These are phyloP conservation scores for Diaporthe ampelina DNA, from an alignment of 2,329 filamentous ascomycete genomes.

Conservation along the genomic window DNA sequence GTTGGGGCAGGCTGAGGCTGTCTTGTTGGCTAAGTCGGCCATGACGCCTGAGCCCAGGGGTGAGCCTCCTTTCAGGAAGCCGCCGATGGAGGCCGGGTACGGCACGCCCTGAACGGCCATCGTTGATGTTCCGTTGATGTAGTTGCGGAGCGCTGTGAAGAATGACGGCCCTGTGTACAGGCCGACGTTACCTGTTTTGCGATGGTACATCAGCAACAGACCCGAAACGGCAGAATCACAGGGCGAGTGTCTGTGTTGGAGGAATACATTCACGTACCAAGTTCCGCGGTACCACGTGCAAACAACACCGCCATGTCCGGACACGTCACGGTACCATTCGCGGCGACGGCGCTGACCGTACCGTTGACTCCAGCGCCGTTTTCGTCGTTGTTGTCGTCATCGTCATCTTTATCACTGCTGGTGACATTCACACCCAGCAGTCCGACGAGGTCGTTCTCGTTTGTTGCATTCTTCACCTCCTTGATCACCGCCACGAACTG, in stretches of 20 bases:
- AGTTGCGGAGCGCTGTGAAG: constrained; percentile 43
- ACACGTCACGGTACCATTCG: constrained; percentile 31
- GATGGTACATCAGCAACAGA: constrained; percentile 14
- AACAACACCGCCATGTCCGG: constrained; percentile 40
- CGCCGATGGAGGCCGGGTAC: constrained; percentile 45
- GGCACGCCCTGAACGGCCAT: constrained; percentile 48
- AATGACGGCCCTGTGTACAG: constrained; percentile 46
- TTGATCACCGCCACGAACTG: constrained; percentile 30
- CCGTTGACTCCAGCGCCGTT: not conserved
- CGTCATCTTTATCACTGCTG: not conserved
- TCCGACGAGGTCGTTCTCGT: constrained; percentile 36
- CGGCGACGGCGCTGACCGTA: constrained; percentile 24
- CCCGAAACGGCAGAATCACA: too few species aligned
- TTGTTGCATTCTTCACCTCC: constrained; percentile 34
- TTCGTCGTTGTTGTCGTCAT: not conserved
- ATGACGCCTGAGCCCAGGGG: constrained; percentile 36
- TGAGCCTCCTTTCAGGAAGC: constrained; percentile 46
- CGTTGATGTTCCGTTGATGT: constrained; percentile 40
- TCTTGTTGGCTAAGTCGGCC: constrained; percentile 45
- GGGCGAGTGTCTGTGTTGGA: too few species aligned
- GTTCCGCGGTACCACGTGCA: constrained; percentile 35
- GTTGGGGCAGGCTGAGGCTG: constrained; percentile 48
- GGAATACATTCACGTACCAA: constrained; percentile 9
- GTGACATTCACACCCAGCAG: constrained; percentile 35
- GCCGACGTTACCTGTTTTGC: constrained; percentile 45